Conservation (phyloP, 768 basidiomycete species). For the Wakefieldia striispora region DNA sequence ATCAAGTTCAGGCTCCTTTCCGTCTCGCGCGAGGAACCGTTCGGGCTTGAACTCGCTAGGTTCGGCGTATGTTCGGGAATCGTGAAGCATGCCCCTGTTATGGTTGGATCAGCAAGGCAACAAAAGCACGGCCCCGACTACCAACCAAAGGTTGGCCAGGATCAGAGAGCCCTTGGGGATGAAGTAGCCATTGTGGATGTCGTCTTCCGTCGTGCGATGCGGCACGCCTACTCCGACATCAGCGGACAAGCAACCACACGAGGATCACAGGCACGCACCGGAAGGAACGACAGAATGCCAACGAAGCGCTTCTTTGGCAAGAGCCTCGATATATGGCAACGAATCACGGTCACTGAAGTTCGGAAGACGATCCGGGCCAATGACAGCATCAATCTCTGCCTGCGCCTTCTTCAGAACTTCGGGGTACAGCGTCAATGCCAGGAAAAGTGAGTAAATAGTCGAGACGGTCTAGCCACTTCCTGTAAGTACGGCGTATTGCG, state of each 20-base stretch:
- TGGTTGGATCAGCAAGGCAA: background rate
- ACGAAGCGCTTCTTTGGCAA: constrained; percentile 55
- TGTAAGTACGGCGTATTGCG: constrained; percentile 1
- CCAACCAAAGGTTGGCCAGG: constrained; percentile 24
- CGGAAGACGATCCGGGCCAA: constrained; percentile 61
- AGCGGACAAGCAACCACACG: constrained; percentile 12
- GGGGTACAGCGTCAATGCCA: constrained; percentile 58
- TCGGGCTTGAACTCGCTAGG: constrained; percentile 60
- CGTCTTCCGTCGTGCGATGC: constrained; percentile 58
- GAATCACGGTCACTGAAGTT: constrained; percentile 54
- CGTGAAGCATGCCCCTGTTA: constrained; percentile 32
- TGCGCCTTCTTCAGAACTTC: constrained; percentile 58
- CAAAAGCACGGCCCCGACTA: background rate
- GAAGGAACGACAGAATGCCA: constrained; percentile 41
- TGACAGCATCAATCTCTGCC: constrained; percentile 56
- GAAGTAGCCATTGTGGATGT: constrained; percentile 58
- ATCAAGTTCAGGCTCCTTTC: constrained; percentile 46
- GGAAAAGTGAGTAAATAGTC: constrained; percentile 57
- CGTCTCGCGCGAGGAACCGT: constrained; percentile 46
- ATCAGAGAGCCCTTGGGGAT: constrained; percentile 48
- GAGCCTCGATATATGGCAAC: constrained; percentile 60
- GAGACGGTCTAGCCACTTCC: constrained; percentile 53
- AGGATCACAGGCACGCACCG: constrained; percentile 33
- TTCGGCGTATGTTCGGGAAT: constrained; percentile 43
- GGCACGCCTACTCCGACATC: constrained; percentile 36